Evolutionary conservation across 1,139 yeast species (phyloP).

Genomic region (Entelexis paramagnoliae): DNA sequence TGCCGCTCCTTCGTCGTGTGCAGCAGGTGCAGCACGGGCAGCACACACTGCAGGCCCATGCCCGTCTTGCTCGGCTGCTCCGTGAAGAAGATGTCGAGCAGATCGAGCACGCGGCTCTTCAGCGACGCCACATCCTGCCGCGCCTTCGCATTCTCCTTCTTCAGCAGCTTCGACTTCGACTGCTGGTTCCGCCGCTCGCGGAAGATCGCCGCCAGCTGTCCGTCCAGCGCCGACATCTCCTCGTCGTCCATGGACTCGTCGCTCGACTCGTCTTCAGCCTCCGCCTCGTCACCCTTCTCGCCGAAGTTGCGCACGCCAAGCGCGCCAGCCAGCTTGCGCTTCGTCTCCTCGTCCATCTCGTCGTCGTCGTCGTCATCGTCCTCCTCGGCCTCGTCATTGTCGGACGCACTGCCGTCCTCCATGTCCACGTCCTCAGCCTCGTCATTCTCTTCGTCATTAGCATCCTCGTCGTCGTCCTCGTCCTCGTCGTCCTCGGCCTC

Average conservation of each 20-base stretch:
- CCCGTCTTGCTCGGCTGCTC: constrained; percentile 37
- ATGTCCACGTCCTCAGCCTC: no score
- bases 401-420: not conserved
- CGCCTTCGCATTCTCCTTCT: constrained; percentile 63
- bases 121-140: constrained; percentile 68
- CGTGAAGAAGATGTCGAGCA: constrained; percentile 54
- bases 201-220: constrained; percentile 71
- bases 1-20: constrained; percentile 57
- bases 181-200: constrained; percentile 43
- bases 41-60: constrained; percentile 39
- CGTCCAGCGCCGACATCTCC: constrained; percentile 93
- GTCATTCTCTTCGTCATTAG: constrained; percentile 30
- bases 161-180: constrained; percentile 30
- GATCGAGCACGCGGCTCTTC: constrained; percentile 67
- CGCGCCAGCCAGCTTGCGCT: constrained; percentile 27
- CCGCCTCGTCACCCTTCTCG: constrained; percentile 23
- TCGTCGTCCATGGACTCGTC: constrained; percentile 89
- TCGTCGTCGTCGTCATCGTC: constrained; percentile 30
- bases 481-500: constrained; percentile 30
- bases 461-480: constrained; percentile 27
- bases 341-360: constrained; percentile 36
- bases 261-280: constrained; percentile 37
- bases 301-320: constrained; percentile 28
- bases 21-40: constrained; percentile 53
- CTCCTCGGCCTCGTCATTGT: constrained; percentile 29